A percentile compares a stretch with the other conserved stretches of the same genome.
phyloP scores from a whole-genome alignment of 2,329 filamentous ascomycete species.

The Neocucurbitaria cava region DNA sequence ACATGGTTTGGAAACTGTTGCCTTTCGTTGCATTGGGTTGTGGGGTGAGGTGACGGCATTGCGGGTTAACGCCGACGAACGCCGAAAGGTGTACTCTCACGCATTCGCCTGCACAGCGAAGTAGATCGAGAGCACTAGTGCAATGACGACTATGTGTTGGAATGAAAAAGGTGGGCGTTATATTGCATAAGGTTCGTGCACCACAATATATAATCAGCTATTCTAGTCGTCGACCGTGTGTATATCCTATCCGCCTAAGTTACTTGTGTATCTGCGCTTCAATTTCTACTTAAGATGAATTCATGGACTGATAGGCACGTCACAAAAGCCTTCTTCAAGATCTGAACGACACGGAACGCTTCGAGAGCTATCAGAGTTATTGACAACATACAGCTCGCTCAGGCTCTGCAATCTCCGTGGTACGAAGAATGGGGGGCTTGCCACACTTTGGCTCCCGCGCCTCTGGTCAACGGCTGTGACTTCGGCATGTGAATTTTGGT shows the following conservation, averaged over 20 bases:
- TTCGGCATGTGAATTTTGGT: background rate
- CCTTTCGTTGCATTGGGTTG: background rate
- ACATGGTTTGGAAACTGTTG: conserved; percentile 4
- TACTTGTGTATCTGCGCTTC: background rate
- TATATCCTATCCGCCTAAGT: background rate
- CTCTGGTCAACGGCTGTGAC: background rate
- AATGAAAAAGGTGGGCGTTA: too few relatives aligned
- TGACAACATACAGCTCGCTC: background rate
- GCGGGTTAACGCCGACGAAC: conserved; percentile 14
- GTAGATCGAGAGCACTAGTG: too few relatives aligned
- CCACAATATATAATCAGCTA: background rate
- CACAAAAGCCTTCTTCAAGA: background rate
- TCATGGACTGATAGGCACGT: background rate
- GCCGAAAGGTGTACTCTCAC: background rate
- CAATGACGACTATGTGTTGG: too few relatives aligned
- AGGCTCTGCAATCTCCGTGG: background rate
- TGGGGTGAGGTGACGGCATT: conserved; percentile 12
- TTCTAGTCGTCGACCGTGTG: background rate
- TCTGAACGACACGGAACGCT: background rate
- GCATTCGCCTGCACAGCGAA: too few relatives aligned
- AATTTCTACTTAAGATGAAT: background rate
- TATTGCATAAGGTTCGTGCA: background rate
- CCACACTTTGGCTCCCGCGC: background rate
- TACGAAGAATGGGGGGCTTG: background rate
- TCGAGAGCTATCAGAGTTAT: background rate